A percentile compares a stretch with the other conserved stretches of the same genome.
These are phyloP conservation scores for Ophiosphaerella narmari DNA, from an alignment of 2,329 filamentous ascomycete species.

Conservation along the genomic window DNA sequence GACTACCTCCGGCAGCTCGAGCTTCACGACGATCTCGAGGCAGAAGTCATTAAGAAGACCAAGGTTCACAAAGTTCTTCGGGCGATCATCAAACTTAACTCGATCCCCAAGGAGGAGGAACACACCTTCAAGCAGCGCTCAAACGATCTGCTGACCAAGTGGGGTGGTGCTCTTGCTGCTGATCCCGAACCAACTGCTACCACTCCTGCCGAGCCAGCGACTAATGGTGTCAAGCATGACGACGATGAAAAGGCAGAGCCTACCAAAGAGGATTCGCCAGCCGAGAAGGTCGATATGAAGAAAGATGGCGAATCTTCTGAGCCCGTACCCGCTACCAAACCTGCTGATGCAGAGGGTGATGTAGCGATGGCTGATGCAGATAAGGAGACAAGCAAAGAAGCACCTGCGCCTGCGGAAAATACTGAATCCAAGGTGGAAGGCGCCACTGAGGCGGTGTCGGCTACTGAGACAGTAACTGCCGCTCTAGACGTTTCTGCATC, in stretches of 20 bases:
- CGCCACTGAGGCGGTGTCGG: conserved; percentile 11
- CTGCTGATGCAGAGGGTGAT: conserved; percentile 29
- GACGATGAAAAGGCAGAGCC: conserved; percentile 44
- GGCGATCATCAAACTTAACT: conserved; percentile 84
- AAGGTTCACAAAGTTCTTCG: conserved; percentile 99
- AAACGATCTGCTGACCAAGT: conserved; percentile 77
- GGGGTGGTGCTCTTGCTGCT: conserved; percentile 74
- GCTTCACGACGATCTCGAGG: conserved; percentile 78
- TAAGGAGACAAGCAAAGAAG: conserved; percentile 21
- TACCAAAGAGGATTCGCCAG: conserved; percentile 33
- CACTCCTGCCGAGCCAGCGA: conserved; percentile 20
- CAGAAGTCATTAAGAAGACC: conserved; percentile 82
- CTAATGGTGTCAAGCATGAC: conserved; percentile 44
- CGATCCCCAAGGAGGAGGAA: conserved; percentile 80
- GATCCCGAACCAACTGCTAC: conserved; percentile 22
- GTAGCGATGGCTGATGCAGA: conserved; percentile 32
- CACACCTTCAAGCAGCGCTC: conserved; percentile 88
- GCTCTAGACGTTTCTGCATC: conserved; percentile 5
- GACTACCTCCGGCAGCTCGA: conserved; percentile 82
- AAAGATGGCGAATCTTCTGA: conserved; percentile 30
- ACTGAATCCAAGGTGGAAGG: conserved; percentile 11
- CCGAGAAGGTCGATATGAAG: conserved; percentile 39
- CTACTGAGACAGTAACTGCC: conserved; percentile 11
- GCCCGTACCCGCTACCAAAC: conserved; percentile 18
- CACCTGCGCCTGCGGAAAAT: conserved; percentile 21